Evolutionary conservation across 2,329 filamentous ascomycete species (phyloP).

Genomic region (Plectosphaerella plurivora): DNA sequence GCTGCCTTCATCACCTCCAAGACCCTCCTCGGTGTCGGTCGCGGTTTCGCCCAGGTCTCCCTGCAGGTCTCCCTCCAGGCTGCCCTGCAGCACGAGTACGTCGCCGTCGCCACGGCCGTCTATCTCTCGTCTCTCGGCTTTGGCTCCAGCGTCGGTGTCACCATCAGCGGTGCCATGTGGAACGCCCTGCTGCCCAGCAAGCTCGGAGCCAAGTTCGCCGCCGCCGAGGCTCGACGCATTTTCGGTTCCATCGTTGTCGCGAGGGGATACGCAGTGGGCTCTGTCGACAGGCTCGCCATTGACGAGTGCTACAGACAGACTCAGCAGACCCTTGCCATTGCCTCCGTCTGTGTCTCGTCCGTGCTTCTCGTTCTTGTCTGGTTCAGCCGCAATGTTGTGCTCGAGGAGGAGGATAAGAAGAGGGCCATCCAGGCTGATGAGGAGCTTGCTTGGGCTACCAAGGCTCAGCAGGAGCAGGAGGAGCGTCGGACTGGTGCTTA

Average conservation of each 20-base stretch:
- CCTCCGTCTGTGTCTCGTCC: conserved; percentile 11
- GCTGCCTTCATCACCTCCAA: conserved; percentile 28
- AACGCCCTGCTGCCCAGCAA: conserved; percentile 21
- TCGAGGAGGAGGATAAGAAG: conserved; percentile 8
- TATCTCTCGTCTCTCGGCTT: conserved; percentile 30
- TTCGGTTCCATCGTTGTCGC: conserved; percentile 19
- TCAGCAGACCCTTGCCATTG: conserved; percentile 20
- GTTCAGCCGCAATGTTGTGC: conserved; percentile 12
- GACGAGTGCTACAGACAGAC: conserved; percentile 20
- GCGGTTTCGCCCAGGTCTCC: conserved; percentile 26
- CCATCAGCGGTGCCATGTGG: conserved; percentile 31
- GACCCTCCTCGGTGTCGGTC: conserved; percentile 26
- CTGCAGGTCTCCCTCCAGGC: conserved; percentile 21
- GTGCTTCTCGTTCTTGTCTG: conserved; percentile 12
- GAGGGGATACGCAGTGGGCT: conserved; percentile 16
- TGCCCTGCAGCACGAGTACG: conserved; percentile 24
- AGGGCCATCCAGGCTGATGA: conserved; percentile 2
- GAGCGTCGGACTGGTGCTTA: too few relatives aligned
- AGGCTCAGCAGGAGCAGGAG: neutral
- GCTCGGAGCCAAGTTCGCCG: conserved; percentile 17
- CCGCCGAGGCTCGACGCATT: conserved; percentile 13
- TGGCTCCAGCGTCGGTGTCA: conserved; percentile 18
- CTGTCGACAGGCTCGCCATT: conserved; percentile 14
- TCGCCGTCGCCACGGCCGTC: conserved; percentile 28
- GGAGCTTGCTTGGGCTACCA: conserved; percentile 2